phyloP scores from a whole-genome alignment of 75 land plant species.

The Picea glauca region DNA sequence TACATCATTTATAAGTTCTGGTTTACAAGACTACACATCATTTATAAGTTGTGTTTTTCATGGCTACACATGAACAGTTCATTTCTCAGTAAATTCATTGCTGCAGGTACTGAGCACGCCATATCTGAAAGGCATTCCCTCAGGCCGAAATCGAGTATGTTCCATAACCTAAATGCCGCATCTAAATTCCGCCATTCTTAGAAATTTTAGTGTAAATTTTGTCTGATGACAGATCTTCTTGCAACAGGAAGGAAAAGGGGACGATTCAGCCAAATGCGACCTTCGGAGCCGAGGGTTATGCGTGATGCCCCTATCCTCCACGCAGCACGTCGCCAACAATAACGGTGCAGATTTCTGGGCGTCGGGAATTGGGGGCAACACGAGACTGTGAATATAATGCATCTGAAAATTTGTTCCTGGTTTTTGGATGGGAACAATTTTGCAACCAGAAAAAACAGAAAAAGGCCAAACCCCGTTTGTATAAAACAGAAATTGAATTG shows the following conservation, averaged over 20 bases:
- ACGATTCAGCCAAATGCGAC: background rate
- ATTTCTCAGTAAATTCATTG: background rate
- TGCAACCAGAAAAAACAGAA: too few relatives aligned
- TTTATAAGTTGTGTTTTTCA: too few relatives aligned
- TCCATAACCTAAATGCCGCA: background rate
- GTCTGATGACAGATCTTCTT: background rate
- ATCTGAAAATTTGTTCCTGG: too few relatives aligned
- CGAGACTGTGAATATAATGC: background rate
- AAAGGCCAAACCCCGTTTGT: too few relatives aligned
- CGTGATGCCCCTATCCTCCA: constrained; percentile 15
- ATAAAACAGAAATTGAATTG: too few relatives aligned
- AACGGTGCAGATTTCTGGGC: constrained; percentile 27
- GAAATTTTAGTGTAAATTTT: background rate
- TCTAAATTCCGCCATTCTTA: background rate
- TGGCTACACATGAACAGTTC: too few relatives aligned
- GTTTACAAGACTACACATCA: too few relatives aligned
- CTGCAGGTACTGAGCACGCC: constrained; percentile 4
- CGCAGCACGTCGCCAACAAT: constrained; percentile 18
- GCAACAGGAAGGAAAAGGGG: background rate
- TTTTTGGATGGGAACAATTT: too few relatives aligned
- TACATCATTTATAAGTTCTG: too few relatives aligned
- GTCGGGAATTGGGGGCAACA: background rate
- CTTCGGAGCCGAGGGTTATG: constrained; percentile 23
- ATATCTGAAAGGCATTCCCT: background rate
- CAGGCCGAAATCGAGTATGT: background rate